phyloP scores from a whole-genome alignment of 2,329 filamentous ascomycete species.

The Trichoderma oligosporum region DNA sequence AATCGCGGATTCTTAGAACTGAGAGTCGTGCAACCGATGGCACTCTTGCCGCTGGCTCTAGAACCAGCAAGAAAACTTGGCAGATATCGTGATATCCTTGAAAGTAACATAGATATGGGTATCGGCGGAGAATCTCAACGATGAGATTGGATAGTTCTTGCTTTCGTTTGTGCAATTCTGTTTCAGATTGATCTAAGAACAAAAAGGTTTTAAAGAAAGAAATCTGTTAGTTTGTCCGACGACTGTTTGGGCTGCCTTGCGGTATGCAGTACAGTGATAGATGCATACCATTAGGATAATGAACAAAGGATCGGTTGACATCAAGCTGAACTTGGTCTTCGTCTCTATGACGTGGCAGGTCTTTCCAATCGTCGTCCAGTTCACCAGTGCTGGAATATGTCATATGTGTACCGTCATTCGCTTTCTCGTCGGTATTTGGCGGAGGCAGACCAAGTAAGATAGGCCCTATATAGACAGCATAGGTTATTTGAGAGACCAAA shows the following conservation, averaged over 20 bases:
- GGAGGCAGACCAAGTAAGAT: constrained; percentile 47
- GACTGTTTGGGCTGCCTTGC: neutral
- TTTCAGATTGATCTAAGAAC: constrained; percentile 61
- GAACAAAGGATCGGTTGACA: constrained; percentile 93
- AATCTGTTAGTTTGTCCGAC: neutral
- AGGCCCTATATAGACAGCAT: constrained; percentile 51
- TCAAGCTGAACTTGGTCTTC: constrained; percentile 90
- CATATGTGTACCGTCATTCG: neutral
- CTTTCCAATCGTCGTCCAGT: constrained; percentile 46
- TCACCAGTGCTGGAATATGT: constrained; percentile 19
- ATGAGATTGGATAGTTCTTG: constrained; percentile 76
- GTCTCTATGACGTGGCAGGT: constrained; percentile 73
- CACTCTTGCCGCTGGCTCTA: constrained; percentile 60
- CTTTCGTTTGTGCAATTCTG: constrained; percentile 68
- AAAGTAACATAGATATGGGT: constrained; percentile 89
- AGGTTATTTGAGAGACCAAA: too few species aligned
- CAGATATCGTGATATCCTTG: constrained; percentile 99
- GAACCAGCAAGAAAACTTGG: constrained; percentile 86
- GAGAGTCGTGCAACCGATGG: constrained; percentile 75
- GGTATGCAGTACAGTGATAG: too few species aligned
- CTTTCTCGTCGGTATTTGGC: neutral
- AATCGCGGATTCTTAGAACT: constrained; percentile 86
- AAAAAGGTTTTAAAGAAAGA: neutral
- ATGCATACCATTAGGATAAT: constrained; percentile 74
- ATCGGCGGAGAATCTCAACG: constrained; percentile 69